Evolutionary conservation across 192 early-diverging fungal species (phyloP).

Genomic region (Spizellomyces punctatus): DNA sequence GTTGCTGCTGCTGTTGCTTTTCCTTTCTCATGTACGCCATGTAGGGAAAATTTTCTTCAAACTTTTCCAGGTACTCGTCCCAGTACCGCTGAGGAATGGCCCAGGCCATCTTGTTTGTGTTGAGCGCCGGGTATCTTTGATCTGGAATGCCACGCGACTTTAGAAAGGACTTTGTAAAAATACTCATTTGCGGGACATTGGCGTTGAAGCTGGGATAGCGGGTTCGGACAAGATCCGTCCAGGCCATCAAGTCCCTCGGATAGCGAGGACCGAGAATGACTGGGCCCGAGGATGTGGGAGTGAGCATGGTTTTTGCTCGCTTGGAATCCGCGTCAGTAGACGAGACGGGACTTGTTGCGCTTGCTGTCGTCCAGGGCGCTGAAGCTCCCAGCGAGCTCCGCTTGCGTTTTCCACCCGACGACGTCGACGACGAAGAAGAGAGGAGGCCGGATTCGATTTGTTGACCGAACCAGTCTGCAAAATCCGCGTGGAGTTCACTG

Average conservation of each 20-base stretch:
- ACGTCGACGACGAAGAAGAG: too few relatives aligned
- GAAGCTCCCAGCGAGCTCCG: neutral
- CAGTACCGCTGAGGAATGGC: neutral
- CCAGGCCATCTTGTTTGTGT: constrained; percentile 15
- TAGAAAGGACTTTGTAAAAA: constrained; percentile 16
- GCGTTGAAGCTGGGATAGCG: constrained; percentile 20
- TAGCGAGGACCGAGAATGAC: neutral
- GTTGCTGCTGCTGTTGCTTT: too few relatives aligned
- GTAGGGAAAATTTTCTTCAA: constrained; percentile 5
- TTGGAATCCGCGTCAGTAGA: neutral
- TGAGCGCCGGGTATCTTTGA: neutral
- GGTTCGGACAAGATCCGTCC: constrained; percentile 25
- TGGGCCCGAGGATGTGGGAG: constrained; percentile 1
- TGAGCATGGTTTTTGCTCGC: neutral
- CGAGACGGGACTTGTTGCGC: neutral
- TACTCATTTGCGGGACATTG: constrained; percentile 17
- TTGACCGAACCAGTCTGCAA: constrained; percentile 9
- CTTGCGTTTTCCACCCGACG: constrained; percentile 14
- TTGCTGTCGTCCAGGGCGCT: neutral
- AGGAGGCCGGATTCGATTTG: constrained; percentile 19
- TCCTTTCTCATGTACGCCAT: too few relatives aligned
- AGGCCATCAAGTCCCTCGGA: constrained; percentile 22
- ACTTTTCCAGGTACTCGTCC: constrained; percentile 14
- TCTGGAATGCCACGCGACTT: constrained; percentile 6
- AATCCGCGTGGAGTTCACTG: constrained; percentile 13